phyloP scores from a whole-genome alignment of 441 rosid species.

The Arabidopsis hybrid region DNA sequence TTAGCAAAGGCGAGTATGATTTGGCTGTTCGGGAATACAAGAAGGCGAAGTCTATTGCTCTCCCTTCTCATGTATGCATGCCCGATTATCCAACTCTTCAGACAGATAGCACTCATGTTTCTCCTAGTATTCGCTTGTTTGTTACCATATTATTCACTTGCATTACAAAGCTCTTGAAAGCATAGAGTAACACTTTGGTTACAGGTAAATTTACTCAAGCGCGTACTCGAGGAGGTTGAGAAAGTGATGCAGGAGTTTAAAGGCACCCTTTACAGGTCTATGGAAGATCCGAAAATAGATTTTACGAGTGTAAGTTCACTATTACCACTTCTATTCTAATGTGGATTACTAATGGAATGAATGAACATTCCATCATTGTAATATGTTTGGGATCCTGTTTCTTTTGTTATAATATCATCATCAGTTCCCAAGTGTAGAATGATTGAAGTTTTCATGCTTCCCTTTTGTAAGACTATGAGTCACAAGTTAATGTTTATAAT shows the following conservation, averaged over 20 bases:
- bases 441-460: slow-evolving; percentile 21
- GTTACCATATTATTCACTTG: neutral
- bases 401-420: slow-evolving; percentile 1
- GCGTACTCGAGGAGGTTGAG: slow-evolving; percentile 98
- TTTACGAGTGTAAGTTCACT: slow-evolving; percentile 70
- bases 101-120: slow-evolving; percentile 14
- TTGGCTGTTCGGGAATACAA: slow-evolving; percentile 97
- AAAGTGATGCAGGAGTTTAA: slow-evolving; percentile 95
- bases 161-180: slow-evolving; percentile 23
- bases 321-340: slow-evolving; percentile 1
- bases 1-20: slow-evolving; percentile 95
- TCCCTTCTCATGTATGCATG: slow-evolving; percentile 89
- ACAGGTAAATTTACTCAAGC: slow-evolving; percentile 93
- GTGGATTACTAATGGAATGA: neutral
- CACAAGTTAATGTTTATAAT: slow-evolving; percentile 10
- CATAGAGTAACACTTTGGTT: slow-evolving; percentile 35
- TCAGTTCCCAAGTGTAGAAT: slow-evolving; percentile 3
- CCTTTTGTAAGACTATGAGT: slow-evolving; percentile 1
- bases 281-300: slow-evolving; percentile 98
- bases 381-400: slow-evolving; percentile 5
- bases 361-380: slow-evolving; percentile 10
- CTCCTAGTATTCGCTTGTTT: slow-evolving; percentile 8
- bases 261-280: slow-evolving; percentile 86
- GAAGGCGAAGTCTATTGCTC: slow-evolving; percentile 95
- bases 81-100: slow-evolving; percentile 11